Base-by-base conservation (phyloP, 1,284 basidiomycete species). In the Sanghuangporus baumii region DNA sequence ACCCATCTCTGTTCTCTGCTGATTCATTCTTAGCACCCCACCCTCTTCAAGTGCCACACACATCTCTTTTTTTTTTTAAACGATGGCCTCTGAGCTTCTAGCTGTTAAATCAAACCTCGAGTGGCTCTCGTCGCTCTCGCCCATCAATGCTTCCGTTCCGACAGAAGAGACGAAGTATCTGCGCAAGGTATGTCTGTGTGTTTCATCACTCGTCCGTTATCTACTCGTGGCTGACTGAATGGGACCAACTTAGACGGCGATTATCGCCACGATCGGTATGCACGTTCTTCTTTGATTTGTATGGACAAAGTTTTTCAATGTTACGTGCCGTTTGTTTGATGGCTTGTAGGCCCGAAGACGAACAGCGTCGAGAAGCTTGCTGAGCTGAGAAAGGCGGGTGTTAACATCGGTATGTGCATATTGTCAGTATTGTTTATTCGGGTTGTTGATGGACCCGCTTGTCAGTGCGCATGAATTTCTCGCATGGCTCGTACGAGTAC, bases 391-490 rank as follows among this genome's bases (percentile, higher is more conserved):
- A 84, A 86, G 65, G 93, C 94, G 57, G 95, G 95, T 73, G 91
- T 98, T 76, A 98, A 97, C 81, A 90, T 98, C 74, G 94, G 95
- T 96, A 66, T 67, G 91, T 81, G 31, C 43, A 48, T 50, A 18
- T 46, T n/a, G 2, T n/a, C 6, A 14, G 41, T 0, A 31, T 26
- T 51, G 63, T 16, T 34, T n/a, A 18, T 38, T 31, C 31, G 40
- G 3, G 11, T 26, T 9, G 23, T 50, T 37, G 51, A 57, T 68
- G 59, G 62, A 61, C 51, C 12, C 31, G 20, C 46, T 52, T 43
- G 50, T 7, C 69, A 96, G 95, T 97, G 66, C 94, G 95, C 76
- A 97, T 97, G 94, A 97, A 98, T 83, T 96, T 96, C 76, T 96
- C 94, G 61, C 94, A 97, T 86, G 94, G 94, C 61, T 90, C 89